Conservation (phyloP, 148 eudicot species). For the Polygonum aviculare region DNA sequence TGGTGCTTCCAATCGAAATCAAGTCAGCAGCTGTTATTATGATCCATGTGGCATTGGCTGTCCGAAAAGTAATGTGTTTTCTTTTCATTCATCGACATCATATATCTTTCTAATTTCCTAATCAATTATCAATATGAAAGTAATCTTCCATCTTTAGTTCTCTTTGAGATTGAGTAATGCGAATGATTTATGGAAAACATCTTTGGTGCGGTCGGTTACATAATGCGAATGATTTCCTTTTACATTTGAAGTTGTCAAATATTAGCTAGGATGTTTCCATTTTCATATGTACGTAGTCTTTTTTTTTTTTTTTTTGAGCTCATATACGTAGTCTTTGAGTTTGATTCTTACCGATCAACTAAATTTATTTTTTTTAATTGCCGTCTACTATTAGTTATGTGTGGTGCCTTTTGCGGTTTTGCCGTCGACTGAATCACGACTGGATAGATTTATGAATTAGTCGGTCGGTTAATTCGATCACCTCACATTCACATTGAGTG, state of each 20-base stretch:
- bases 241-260: neutral
- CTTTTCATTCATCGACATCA: neutral
- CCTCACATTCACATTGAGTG: too few species aligned
- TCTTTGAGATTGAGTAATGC: neutral
- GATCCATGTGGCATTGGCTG: conserved; percentile 9
- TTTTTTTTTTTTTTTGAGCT: too few species aligned
- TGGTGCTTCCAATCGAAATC: neutral
- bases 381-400: too few species aligned
- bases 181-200: neutral
- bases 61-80: neutral
- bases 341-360: too few species aligned
- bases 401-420: too few species aligned
- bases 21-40: conserved; percentile 2
- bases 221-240: neutral
- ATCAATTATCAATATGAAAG: neutral
- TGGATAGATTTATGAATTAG: too few species aligned
- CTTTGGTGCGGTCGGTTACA: neutral
- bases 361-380: too few species aligned
- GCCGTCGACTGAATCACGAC: too few species aligned
- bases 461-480: too few species aligned
- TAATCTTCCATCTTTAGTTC: neutral
- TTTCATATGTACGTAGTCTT: too few species aligned
- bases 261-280: neutral
- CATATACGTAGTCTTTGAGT: too few species aligned
- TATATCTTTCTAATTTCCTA: neutral